Conservation (phyloP, 495 filamentous ascomycete genomes). For the Daldinia childiae region DNA sequence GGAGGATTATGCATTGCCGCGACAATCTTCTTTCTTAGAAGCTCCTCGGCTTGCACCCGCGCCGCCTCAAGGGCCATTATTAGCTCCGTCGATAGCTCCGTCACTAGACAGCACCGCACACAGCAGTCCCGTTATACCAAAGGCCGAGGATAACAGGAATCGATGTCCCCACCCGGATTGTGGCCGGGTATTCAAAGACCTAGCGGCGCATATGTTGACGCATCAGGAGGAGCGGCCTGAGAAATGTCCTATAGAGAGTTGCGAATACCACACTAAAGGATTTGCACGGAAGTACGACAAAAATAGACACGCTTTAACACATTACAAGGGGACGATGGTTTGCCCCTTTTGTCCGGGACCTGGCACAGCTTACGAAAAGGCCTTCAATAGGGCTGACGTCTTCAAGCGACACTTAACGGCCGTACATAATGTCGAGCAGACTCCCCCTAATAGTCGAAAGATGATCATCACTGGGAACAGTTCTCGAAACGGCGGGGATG, state of each 20-base stretch:
- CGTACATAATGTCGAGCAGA: slow-evolving; percentile 95
- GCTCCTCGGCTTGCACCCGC: slow-evolving; percentile 56
- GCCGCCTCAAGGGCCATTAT: slow-evolving; percentile 46
- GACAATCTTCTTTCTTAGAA: slow-evolving; percentile 53
- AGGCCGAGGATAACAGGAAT: slow-evolving; percentile 48
- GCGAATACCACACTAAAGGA: slow-evolving; percentile 95
- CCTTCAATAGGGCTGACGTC: slow-evolving; percentile 97
- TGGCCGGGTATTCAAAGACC: slow-evolving; percentile 87
- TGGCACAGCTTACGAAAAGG: slow-evolving; percentile 94
- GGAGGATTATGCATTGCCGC: slow-evolving; percentile 54
- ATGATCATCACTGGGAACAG: slow-evolving; percentile 69
- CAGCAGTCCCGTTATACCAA: slow-evolving; percentile 44
- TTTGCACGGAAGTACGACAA: slow-evolving; percentile 99
- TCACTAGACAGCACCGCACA: slow-evolving; percentile 46
- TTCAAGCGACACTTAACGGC: slow-evolving; percentile 98
- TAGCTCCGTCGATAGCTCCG: slow-evolving; percentile 45
- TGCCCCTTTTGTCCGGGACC: slow-evolving; percentile 97
- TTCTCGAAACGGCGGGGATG: slow-evolving; percentile 72
- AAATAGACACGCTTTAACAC: slow-evolving; percentile 94
- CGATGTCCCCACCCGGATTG: slow-evolving; percentile 85
- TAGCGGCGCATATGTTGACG: slow-evolving; percentile 96
- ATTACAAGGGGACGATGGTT: slow-evolving; percentile 99
- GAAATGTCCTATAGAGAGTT: slow-evolving; percentile 94
- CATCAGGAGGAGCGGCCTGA: slow-evolving; percentile 94
- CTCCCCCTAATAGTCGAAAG: slow-evolving; percentile 94